Evolutionary conservation across 176 grass and related monocot species (phyloP), one percentile per base, ranked within the genome.

Genomic region (Microstegium vimineum): DNA sequence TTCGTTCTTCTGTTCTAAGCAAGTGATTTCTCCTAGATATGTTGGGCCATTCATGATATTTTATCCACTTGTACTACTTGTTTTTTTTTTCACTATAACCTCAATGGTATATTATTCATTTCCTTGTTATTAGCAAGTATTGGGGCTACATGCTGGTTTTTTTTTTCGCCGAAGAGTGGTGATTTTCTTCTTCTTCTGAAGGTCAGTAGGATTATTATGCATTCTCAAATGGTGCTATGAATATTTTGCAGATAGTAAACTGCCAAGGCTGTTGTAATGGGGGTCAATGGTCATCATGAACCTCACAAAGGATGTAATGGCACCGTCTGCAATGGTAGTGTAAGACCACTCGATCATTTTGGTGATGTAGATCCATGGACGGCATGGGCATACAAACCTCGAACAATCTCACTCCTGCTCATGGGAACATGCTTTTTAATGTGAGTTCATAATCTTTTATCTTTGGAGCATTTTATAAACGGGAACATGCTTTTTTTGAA

Each of bases 381-480:
- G n/a, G 93, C 91, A 52, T 99, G 96, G 91, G 91, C 91, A 35
- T 95, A 99, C 81, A 99, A 88, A 43, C 96, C 96, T 5, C 96
- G 93, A 35, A 99, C 96, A 4, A 89, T 99, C 61, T 87, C 96
- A 0, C 85, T 99, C 75, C 74, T 99, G 40, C 78, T 99, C 16
- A 80, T 89, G 54, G 96, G 96, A 73, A 93, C 96, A 49, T 93
- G 91, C 56, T 77, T 99, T 80, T 83, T 99, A 87, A 95, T 99
- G 96, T 99, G 74, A 90, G 89, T 30, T 66, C 66, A 52, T 54
- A 83, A 47, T 17, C 14, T 62, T 75, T 70, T n/a, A n/a, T n/a
- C n/a, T n/a, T n/a, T n/a, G n/a, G n/a, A n/a, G n/a, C n/a, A n/a
- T n/a, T n/a, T n/a, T 35, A 18, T 1, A 6, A 1, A 52, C 65